Evolutionary conservation across 306 rosid genomes (phyloP), one percentile per base, ranked within the genome.

Genomic region (Dicorynia guianensis): DNA sequence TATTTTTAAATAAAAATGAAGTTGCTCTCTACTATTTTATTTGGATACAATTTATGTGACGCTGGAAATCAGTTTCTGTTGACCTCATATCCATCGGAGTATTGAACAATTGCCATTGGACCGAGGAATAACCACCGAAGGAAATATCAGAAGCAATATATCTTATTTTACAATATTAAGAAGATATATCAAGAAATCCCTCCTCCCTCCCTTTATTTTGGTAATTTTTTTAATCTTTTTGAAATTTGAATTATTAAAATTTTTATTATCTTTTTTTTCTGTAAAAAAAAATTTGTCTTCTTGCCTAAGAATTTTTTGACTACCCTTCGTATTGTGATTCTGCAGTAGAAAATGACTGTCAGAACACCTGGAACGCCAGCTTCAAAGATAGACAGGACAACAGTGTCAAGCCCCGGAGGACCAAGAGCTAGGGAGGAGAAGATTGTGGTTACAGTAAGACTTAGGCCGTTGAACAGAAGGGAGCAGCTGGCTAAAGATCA

Each of bases 331-430:
- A 25, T 25, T 76, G 78, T 11, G 18, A 25, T 25, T 25, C 63
- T 78, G 13, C 56, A 25, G 2, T 58, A 84, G 86, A 85, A 79
- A 55, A 96, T 96, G 99, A 90, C 96, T 18, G 80, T 81, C 12
- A 88, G 84, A 80, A 85, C 98, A 63, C 99, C 99, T 52, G 98
- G 97, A 81, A 96, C 98, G 19, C 99, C 99, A 5, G 81, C 88
- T 81, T 90, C 99, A 6, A 96, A 92, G 82, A 85, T 84, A 11
- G 99, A 92, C 5, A 90, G 96, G 89, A 92, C 96, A 18, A 91
- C 93, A 0, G 89, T 79, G 17, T 83, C 99, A 54, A 96, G 98
- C 36, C 98, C 98, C 0, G 98, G 99, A 17, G 97, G 93, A 71
- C 72, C 89, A 53, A 77, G 86, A 79, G 58, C 84, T 35, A 88